These are phyloP conservation scores for Sphagnum tenellum DNA, from an alignment of 225 moss, liverwort and hornwort genomes.

Conservation along the genomic window DNA sequence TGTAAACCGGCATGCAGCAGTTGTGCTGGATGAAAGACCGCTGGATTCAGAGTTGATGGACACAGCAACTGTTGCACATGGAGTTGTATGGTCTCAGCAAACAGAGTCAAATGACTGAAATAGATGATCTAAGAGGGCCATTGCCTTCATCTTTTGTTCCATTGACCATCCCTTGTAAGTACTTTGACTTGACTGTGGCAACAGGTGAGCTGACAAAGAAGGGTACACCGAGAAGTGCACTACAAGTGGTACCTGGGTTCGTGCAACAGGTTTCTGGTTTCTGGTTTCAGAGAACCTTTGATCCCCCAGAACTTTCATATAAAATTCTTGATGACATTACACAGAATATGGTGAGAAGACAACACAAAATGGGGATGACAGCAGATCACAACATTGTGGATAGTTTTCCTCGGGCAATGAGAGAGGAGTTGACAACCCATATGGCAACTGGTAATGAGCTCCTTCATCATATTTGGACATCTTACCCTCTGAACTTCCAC, in stretches of 20 bases:
- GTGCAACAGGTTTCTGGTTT: constrained; percentile 46
- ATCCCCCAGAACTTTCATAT: constrained; percentile 54
- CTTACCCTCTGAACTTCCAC: constrained; percentile 63
- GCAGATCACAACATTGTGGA: constrained; percentile 81
- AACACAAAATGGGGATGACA: constrained; percentile 48
- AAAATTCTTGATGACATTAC: constrained; percentile 73
- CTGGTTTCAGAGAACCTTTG: constrained; percentile 18
- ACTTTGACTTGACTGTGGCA: constrained; percentile 48
- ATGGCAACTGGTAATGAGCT: constrained; percentile 74
- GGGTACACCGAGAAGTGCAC: constrained; percentile 13
- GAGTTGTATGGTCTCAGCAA: constrained; percentile 58
- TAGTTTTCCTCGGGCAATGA: constrained; percentile 55
- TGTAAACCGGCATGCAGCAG: constrained; percentile 78
- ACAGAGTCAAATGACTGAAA: constrained; percentile 64
- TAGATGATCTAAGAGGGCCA: constrained; percentile 84
- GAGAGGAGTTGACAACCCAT: constrained; percentile 69
- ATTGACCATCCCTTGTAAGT: constrained; percentile 80
- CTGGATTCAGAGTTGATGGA: constrained; percentile 48
- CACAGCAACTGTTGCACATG: constrained; percentile 78
- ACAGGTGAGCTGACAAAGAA: constrained; percentile 13
- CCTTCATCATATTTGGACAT: constrained; percentile 94
- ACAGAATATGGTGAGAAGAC: constrained; percentile 58
- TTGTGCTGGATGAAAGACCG: constrained; percentile 81
- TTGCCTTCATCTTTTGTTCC: constrained; percentile 52
- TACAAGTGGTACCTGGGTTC: constrained; percentile 42